Percentiles rank a stretch among this genome's conserved stretches.
phyloP scores from a whole-genome alignment of 805 yeast genomes.

The Torulaspora quercuum region DNA sequence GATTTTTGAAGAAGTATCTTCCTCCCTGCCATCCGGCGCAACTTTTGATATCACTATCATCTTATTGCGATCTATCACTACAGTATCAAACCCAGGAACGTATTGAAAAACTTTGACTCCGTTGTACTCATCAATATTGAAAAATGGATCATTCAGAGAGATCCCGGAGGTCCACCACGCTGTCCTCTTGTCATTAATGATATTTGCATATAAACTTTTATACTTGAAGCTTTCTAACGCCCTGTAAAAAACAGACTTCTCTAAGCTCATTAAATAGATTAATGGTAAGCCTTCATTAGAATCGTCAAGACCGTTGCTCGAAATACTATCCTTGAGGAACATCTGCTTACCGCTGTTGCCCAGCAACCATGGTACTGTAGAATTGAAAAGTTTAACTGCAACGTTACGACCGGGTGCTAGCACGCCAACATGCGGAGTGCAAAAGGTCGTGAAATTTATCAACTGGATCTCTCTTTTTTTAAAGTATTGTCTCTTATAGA shows the following conservation, averaged over 20 bases:
- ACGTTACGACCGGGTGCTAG: conserved; percentile 55
- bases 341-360: conserved; percentile 74
- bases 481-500: conserved; percentile 55
- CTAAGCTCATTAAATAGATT: conserved; percentile 61
- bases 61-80: conserved; percentile 50
- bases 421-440: conserved; percentile 68
- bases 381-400: conserved; percentile 55
- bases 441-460: conserved; percentile 56
- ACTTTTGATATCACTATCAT: conserved; percentile 41
- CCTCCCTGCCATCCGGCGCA: conserved; percentile 44
- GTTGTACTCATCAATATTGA: conserved; percentile 42
- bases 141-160: conserved; percentile 57
- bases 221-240: conserved; percentile 53
- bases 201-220: conserved; percentile 65
- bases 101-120: conserved; percentile 45
- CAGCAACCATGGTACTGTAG: conserved; percentile 58
- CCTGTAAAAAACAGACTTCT: conserved; percentile 54
- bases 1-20: not conserved
- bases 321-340: conserved; percentile 53
- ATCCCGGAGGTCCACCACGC: conserved; percentile 82
- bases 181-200: conserved; percentile 75
- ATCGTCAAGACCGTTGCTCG: conserved; percentile 13
- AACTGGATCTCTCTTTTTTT: conserved; percentile 46
- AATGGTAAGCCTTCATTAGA: conserved; percentile 45
- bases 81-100: conserved; percentile 52